phyloP scores from a whole-genome alignment of 805 yeast species.

The Lipomyces japonicus region DNA sequence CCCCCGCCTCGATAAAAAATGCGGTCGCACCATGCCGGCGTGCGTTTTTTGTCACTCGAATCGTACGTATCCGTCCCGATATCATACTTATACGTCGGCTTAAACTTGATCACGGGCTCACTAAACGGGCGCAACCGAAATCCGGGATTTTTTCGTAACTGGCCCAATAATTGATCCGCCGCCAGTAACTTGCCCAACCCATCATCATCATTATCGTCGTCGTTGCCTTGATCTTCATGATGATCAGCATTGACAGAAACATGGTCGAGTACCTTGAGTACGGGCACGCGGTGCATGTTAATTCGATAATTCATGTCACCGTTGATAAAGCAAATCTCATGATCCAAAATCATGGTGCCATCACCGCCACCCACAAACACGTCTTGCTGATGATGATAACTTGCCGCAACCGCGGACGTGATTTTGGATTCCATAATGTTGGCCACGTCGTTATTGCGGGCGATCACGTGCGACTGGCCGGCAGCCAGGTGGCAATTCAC shows the following conservation, averaged over 20 bases:
- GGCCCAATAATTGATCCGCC: slow-evolving; percentile 73
- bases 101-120: slow-evolving; percentile 74
- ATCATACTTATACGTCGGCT: slow-evolving; percentile 94
- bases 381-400: slow-evolving; percentile 9
- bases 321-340: slow-evolving; percentile 80
- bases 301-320: slow-evolving; percentile 94
- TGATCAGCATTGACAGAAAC: too few species aligned
- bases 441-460: slow-evolving; percentile 82
- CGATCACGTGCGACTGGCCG: slow-evolving; percentile 74
- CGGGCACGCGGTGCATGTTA: slow-evolving; percentile 64
- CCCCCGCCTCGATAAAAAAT: slow-evolving; percentile 57
- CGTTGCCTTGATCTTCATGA: too few species aligned
- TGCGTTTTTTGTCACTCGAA: slow-evolving; percentile 83
- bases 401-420: slow-evolving; percentile 39
- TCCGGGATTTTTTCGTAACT: slow-evolving; percentile 68
- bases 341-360: slow-evolving; percentile 59
- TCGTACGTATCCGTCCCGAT: slow-evolving; percentile 80
- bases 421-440: slow-evolving; percentile 51
- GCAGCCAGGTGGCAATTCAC: slow-evolving; percentile 91
- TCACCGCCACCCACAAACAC: slow-evolving; percentile 41
- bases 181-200: slow-evolving; percentile 56
- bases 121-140: slow-evolving; percentile 65
- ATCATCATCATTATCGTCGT: too few species aligned
- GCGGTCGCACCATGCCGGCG: slow-evolving; percentile 98
- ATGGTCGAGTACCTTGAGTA: slow-evolving; percentile 51